Evolutionary conservation across 352 stramenopile genomes (phyloP).

Genomic region (Pythium chondricola): DNA sequence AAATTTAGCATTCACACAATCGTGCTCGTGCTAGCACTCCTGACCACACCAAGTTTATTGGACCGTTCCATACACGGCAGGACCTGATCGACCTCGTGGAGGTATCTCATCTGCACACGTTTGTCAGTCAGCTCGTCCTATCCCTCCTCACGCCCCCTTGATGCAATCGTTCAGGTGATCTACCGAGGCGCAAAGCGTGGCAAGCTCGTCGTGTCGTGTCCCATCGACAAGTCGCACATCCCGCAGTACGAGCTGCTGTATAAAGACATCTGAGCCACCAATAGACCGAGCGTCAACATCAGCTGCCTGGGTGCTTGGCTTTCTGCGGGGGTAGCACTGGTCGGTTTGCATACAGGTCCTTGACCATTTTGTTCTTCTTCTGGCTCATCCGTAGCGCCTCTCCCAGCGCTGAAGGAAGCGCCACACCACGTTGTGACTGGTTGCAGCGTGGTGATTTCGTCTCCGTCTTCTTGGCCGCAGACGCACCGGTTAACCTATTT

Average conservation of each 20-base stretch:
- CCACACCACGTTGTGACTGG: background rate
- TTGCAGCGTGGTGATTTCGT: conserved; percentile 1
- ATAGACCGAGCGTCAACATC: background rate
- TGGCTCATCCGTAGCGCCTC: conserved; percentile 37
- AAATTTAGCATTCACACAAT: too few relatives aligned
- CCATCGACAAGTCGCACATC: conserved; percentile 71
- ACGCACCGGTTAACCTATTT: background rate
- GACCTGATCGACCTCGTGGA: conserved; percentile 86
- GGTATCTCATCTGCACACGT: conserved; percentile 21
- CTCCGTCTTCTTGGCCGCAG: background rate
- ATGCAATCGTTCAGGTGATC: conserved; percentile 76
- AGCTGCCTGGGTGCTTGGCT: conserved; percentile 16
- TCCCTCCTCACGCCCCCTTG: too few relatives aligned
- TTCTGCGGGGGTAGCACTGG: conserved; percentile 30
- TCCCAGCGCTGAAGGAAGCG: conserved; percentile 7
- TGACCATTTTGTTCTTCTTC: conserved; percentile 46
- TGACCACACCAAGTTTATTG: conserved; percentile 86
- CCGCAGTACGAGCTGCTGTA: conserved; percentile 81
- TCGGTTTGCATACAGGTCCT: conserved; percentile 49
- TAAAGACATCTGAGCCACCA: conserved; percentile 53
- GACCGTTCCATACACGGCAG: conserved; percentile 67
- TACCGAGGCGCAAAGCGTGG: conserved; percentile 72
- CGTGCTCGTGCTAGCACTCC: conserved; percentile 75
- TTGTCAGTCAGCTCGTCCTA: background rate
- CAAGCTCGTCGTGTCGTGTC: conserved; percentile 77